Evolutionary conservation across 257 asterid species (phyloP).

Genomic region (Plantago ovata): DNA sequence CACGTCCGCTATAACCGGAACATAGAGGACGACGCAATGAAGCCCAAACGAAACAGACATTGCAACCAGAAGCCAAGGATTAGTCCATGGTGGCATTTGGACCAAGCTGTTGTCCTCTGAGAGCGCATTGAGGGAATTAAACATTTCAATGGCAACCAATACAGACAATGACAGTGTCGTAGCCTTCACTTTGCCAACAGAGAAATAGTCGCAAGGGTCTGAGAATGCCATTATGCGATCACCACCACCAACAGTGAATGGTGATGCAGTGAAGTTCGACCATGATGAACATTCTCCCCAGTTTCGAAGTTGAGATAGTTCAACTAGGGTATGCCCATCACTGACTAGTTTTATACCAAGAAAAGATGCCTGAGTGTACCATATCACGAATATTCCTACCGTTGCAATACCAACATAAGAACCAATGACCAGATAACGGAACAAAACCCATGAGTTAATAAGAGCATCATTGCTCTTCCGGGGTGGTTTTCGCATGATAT

Average conservation of each 20-base stretch:
- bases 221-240: conserved; percentile 47
- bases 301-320: conserved; percentile 72
- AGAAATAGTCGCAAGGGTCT: conserved; percentile 74
- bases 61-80: conserved; percentile 83
- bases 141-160: conserved; percentile 84
- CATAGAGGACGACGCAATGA: conserved; percentile 65
- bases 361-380: conserved; percentile 85
- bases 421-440: conserved; percentile 90
- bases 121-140: conserved; percentile 80
- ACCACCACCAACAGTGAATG: conserved; percentile 57
- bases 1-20: conserved; percentile 63
- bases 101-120: conserved; percentile 86
- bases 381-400: conserved; percentile 73
- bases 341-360: conserved; percentile 54
- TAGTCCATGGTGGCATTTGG: conserved; percentile 88
- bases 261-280: conserved; percentile 65
- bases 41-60: conserved; percentile 61
- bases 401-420: conserved; percentile 84
- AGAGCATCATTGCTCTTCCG: conserved; percentile 72
- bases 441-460: conserved; percentile 72
- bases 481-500: conserved; percentile 85
- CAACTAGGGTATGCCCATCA: conserved; percentile 81
- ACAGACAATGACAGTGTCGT: conserved; percentile 83
- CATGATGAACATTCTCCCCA: conserved; percentile 90
- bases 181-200: conserved; percentile 77